Evolutionary conservation across 176 grass and related monocot genomes (phyloP), one percentile per base, ranked within the genome.

Genomic region (Thalia dealbata): DNA sequence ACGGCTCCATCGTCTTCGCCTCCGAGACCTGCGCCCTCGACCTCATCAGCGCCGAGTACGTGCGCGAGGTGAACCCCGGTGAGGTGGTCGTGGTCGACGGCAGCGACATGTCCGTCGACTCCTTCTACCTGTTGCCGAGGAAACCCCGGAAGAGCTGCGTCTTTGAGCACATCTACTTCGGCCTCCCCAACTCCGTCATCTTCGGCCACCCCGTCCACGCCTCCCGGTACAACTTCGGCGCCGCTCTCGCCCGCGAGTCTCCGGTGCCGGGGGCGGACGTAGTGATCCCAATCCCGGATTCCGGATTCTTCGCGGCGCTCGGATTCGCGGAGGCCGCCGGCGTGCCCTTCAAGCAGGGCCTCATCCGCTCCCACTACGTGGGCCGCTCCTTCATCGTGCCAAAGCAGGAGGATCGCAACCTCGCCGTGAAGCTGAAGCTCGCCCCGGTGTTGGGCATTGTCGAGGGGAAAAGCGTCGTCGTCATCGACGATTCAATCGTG

Each of bases 101-200:
- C 75, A 50, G 73, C 10, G 95, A 99, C 77, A 93, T 91, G 85
- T 87, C 81, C 0, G 42, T 93, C 2, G 87, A 81, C 29, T 88
- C 83, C 0, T 70, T 79, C 25, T 99, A 88, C 77, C 90, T 99
- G 35, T 71, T 95, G 68, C 90, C 88, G 35, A 77, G 46, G 38
- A 86, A 81, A 45, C 90, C 87, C 0, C 85, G 90, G 28, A 93
- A 91, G 81, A 82, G 85, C 7, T 99, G 95, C 77, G 78, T 99
- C 35, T 99, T 99, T 42, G 95, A 99, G 77, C 95, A 99, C 79
- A 84, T 99, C 77, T 95, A 99, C 83, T 99, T 95, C 62, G 79
- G 87, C 24, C 77, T 93, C 24, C 95, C 95, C 59, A 85, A 95
- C 70, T 99, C 90, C 3, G 30, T 91, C 67, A 83, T 99, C 18